Conservation (phyloP, 2,329 filamentous ascomycete species). For the Fusarium longipes region DNA sequence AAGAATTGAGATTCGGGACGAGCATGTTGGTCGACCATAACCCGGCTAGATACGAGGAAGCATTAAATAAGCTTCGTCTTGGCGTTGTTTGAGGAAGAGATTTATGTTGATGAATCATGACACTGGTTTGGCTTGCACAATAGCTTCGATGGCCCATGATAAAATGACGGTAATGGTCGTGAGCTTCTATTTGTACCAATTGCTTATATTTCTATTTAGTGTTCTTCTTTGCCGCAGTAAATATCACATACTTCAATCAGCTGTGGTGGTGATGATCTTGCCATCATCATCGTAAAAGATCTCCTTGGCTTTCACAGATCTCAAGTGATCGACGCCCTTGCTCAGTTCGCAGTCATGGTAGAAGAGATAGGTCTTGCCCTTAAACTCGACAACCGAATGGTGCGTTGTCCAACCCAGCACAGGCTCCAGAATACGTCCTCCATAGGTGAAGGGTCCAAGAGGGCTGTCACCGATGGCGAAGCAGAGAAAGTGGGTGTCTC, state of each 20-base stretch:
- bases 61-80: conserved; percentile 68
- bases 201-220: not conserved
- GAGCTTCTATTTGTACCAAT: not conserved
- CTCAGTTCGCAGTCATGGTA: conserved; percentile 80
- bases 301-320: conserved; percentile 80
- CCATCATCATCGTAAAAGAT: conserved; percentile 77
- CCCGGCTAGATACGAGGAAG: conserved; percentile 78
- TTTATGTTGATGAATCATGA: conserved; percentile 13
- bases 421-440: conserved; percentile 77
- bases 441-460: conserved; percentile 78
- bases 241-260: conserved; percentile 34
- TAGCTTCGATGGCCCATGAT: not conserved
- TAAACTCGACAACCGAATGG: conserved; percentile 80
- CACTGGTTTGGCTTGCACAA: conserved; percentile 4
- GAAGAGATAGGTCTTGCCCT: conserved; percentile 78
- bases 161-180: not conserved
- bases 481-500: conserved; percentile 79
- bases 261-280: conserved; percentile 61
- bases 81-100: conserved; percentile 55
- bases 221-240: not conserved
- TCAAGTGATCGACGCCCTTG: conserved; percentile 74
- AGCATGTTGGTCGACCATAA: conserved; percentile 82
- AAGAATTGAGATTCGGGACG: conserved; percentile 76
- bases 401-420: conserved; percentile 86
- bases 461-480: conserved; percentile 75